Evolutionary conservation across 371 early-diverging fungal genomes (phyloP).

Genomic region (Parasitella parasitica): DNA sequence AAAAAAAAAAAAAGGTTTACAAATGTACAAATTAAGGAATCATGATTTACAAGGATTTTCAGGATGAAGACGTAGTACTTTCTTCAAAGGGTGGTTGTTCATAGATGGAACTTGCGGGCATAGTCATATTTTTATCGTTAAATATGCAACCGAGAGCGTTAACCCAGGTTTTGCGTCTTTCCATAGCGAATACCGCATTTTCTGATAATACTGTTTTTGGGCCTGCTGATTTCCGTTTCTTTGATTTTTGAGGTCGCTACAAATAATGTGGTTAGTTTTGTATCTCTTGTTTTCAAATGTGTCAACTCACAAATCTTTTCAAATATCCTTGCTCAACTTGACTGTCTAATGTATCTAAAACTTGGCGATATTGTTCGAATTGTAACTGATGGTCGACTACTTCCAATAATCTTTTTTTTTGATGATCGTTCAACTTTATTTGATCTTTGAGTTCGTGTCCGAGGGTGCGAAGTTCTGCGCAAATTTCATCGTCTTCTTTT

Average conservation of each 20-base stretch:
- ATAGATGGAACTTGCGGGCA: constrained; percentile 68
- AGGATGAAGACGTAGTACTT: neutral
- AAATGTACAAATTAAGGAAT: constrained; percentile 10
- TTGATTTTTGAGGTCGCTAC: constrained; percentile 72
- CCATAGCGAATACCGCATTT: constrained; percentile 52
- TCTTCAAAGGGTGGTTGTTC: constrained; percentile 8
- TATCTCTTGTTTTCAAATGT: neutral
- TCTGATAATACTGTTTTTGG: constrained; percentile 54
- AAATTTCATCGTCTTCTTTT: constrained; percentile 81
- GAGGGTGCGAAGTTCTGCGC: constrained; percentile 64
- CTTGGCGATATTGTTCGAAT: constrained; percentile 84
- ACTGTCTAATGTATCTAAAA: constrained; percentile 84
- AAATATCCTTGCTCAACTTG: constrained; percentile 83
- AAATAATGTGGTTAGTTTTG: neutral
- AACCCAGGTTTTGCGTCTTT: constrained; percentile 49
- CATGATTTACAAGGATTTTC: neutral
- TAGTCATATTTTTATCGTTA: constrained; percentile 63
- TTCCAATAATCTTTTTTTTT: constrained; percentile 67
- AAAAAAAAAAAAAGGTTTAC: neutral
- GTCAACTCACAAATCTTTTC: constrained; percentile 75
- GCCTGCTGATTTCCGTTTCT: constrained; percentile 65
- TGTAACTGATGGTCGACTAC: constrained; percentile 76
- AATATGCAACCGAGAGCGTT: constrained; percentile 57
- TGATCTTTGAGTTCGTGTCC: constrained; percentile 77
- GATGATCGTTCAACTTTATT: constrained; percentile 59